Evolutionary conservation across 1,139 yeast genomes (phyloP), one percentile per base, ranked within the genome.

Genomic region (Sugiyamaella xylanicola): DNA sequence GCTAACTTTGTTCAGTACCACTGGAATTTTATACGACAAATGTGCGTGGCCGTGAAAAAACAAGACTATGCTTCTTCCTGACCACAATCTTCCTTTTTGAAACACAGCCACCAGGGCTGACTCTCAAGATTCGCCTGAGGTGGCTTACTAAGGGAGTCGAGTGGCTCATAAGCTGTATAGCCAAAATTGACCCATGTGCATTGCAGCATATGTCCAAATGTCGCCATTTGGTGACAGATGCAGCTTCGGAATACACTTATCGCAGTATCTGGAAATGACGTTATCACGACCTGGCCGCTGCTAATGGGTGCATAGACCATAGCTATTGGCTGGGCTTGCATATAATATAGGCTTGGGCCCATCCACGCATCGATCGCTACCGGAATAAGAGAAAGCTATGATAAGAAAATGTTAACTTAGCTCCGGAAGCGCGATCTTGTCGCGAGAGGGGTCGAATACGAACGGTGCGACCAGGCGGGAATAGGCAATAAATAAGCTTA

Each of bases 301-400:
- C 50, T 36, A 46, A 46, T 46, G 50, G 21, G 41, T 36, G 50
- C 50, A 46, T 46, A 22, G 32, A 11, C 39, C 22, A 21, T 22
- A 16, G 21, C 25, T 4, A 46, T 46, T 46, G 50, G 50, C 20
- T 36, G 15, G 25, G 3, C 32, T 22, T 25, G 50, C 50, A 46
- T 46, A 22, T 4, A n/a, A 45, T 17, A 22, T n/a, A n/a, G 13
- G 21, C 20, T 16, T 21, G 7, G 21, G 16, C 11, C 15, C 42
- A 16, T 16, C 21, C 3, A 27, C 2, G 7, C 36, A 15, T 7
- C n/a, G 37, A 43, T 43, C 47, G 27, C 29, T 43, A 15, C 47
- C 29, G 27, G 4, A 25, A 25, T 27, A 13, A 15, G 37, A 11
- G 11, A 19, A 16, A 27, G 5, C 13, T 4, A 15, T 43, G 47